Evolutionary conservation across 257 asterid species (phyloP).

Genomic region (Solanum rostratum): DNA sequence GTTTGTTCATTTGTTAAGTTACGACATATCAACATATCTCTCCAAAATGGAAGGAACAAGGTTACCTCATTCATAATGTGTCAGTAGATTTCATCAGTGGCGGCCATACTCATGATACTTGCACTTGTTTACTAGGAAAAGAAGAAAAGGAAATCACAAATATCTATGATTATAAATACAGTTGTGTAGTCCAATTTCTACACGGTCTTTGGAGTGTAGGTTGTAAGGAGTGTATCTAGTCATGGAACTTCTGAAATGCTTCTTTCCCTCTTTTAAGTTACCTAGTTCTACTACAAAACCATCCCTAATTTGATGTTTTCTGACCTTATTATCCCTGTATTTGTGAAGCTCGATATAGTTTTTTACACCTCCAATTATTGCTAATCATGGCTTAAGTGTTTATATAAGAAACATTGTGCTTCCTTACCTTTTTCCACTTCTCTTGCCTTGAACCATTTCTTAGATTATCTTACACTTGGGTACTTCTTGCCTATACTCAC

Average conservation of each 20-base stretch:
- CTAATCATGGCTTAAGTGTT: background rate
- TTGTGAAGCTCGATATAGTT: background rate
- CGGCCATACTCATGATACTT: background rate
- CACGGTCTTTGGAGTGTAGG: background rate
- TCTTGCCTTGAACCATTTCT: background rate
- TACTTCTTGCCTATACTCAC: no score
- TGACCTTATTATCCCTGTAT: background rate
- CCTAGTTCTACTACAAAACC: background rate
- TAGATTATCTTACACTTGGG: background rate
- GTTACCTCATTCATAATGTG: background rate
- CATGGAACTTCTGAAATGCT: background rate
- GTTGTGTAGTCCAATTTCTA: background rate
- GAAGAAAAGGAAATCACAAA: background rate
- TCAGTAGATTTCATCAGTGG: background rate
- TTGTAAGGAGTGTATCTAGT: background rate
- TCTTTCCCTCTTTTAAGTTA: background rate
- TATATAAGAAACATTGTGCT: background rate
- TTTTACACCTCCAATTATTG: background rate
- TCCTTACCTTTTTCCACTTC: background rate
- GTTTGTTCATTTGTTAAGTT: background rate
- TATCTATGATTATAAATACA: background rate
- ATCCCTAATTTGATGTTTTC: background rate
- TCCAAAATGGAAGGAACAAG: background rate
- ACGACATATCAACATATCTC: background rate
- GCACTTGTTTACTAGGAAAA: background rate